phyloP scores from a whole-genome alignment of 2,329 filamentous ascomycete genomes.

The Fusarium torulosum region DNA sequence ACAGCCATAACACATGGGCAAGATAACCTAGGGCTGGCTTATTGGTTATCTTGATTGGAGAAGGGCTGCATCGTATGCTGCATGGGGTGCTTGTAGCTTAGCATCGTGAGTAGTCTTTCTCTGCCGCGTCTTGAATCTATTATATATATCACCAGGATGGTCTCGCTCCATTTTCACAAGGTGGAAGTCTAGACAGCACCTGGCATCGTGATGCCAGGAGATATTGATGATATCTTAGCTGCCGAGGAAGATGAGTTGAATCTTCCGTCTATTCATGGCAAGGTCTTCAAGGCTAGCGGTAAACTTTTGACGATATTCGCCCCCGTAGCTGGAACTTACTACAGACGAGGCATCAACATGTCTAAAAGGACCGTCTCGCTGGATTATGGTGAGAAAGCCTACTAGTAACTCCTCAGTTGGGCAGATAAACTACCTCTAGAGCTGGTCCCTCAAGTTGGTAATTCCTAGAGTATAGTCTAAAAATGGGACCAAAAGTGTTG shows the following conservation, averaged over 20 bases:
- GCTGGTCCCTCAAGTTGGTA: neutral
- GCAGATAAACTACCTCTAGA: neutral
- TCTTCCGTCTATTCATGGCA: accelerated
- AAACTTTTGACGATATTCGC: neutral
- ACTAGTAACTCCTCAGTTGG: constrained; percentile 2
- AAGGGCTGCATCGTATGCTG: constrained; percentile 3
- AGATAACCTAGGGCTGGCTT: neutral
- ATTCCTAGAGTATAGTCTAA: neutral
- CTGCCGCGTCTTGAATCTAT: neutral
- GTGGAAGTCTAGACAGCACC: neutral
- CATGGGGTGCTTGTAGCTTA: constrained; percentile 5
- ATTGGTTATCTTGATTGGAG: neutral
- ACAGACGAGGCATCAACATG: neutral
- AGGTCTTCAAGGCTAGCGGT: neutral
- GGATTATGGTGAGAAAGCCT: neutral
- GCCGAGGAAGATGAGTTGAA: accelerated
- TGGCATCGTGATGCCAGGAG: neutral
- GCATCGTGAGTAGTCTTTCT: neutral
- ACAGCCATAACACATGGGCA: neutral
- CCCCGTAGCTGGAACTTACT: neutral
- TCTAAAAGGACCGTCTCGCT: neutral
- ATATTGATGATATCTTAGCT: neutral
- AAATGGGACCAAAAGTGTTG: neutral
- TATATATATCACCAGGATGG: neutral
- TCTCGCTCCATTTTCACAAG: neutral